phyloP scores from a whole-genome alignment of 2,329 filamentous ascomycete genomes.

The Colletotrichum gloeosporioides region DNA sequence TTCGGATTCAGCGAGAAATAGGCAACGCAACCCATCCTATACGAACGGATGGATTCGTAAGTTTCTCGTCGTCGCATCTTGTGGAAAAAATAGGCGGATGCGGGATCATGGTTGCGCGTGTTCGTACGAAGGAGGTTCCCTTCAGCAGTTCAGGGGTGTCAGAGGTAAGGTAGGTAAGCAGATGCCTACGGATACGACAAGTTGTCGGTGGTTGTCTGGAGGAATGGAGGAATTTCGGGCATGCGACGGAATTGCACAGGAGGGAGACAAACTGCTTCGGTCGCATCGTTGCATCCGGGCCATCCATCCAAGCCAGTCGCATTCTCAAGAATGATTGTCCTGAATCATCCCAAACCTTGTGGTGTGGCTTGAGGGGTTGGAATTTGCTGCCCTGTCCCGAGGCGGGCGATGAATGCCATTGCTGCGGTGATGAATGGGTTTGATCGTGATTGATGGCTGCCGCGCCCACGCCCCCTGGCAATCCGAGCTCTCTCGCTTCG shows the following conservation, averaged over 20 bases:
- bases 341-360: conserved; percentile 15
- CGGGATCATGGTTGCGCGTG: neutral
- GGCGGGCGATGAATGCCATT: neutral
- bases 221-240: conserved; percentile 18
- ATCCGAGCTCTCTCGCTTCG: neutral
- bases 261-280: neutral
- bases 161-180: neutral
- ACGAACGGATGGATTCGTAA: neutral
- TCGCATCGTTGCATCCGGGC: conserved; percentile 14
- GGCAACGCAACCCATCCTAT: neutral
- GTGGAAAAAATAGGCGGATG: neutral
- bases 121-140: neutral
- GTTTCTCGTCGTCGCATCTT: conserved; percentile 5
- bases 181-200: neutral
- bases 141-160: neutral
- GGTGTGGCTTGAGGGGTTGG: neutral
- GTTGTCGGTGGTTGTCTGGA: conserved; percentile 5
- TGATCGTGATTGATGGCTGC: conserved; percentile 1
- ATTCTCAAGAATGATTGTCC: conserved; percentile 11
- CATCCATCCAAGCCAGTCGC: conserved; percentile 11
- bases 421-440: neutral
- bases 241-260: conserved; percentile 5
- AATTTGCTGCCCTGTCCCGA: neutral
- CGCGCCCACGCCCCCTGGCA: neutral
- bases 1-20: neutral